A percentile compares a stretch with the other conserved stretches of the same genome.
Conservation (phyloP, 345 rosid species). For the Durio zibethinus region DNA sequence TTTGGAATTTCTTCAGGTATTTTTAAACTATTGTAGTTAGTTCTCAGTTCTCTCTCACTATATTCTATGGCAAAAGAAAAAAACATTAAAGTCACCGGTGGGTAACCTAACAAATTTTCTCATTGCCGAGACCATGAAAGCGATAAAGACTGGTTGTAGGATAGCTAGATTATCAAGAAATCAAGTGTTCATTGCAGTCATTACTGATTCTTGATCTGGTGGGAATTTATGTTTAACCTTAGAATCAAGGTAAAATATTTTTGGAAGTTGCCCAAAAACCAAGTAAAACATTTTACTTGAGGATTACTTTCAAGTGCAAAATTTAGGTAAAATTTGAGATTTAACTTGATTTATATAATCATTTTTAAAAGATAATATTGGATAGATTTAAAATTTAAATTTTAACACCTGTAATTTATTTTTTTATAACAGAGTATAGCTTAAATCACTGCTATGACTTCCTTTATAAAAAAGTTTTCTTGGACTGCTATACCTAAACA, state of each 20-base stretch:
- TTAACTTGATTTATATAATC: no score
- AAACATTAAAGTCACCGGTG: not conserved
- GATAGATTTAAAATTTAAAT: no score
- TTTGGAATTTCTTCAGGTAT: slow-evolving; percentile 91
- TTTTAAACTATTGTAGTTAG: not conserved
- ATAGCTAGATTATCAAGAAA: not conserved
- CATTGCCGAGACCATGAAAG: not conserved
- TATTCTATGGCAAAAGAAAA: not conserved
- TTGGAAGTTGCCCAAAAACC: not conserved
- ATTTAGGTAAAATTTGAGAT: no score
- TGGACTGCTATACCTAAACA: not conserved
- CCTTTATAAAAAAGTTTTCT: no score
- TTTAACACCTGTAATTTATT: no score
- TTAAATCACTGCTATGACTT: no score
- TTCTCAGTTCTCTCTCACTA: no score
- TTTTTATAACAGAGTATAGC: no score
- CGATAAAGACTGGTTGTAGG: not conserved
- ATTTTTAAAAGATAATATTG: no score
- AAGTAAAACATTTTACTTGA: not conserved
- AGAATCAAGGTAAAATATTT: not conserved
- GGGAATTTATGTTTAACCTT: not conserved
- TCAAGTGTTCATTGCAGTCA: not conserved
- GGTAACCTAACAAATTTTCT: not conserved
- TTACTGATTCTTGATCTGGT: not conserved
- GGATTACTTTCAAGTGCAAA: not conserved